phyloP scores from a whole-genome alignment of 192 early-diverging fungal genomes.

The Backusella psychrophila region DNA sequence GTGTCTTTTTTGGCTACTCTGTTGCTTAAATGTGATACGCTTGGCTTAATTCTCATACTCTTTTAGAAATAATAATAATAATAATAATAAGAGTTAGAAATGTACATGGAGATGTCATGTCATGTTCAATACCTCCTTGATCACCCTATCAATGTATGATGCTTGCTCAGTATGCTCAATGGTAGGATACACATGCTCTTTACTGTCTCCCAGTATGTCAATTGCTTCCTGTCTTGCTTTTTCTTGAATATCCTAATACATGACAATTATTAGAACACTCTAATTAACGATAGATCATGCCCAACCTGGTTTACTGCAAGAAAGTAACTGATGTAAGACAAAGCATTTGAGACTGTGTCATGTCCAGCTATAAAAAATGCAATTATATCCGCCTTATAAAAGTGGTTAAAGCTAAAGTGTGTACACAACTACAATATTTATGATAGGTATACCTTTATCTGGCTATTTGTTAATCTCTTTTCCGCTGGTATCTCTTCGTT shows the following conservation, averaged over 20 bases:
- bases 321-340: constrained; percentile 41
- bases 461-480: constrained; percentile 8
- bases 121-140: constrained; percentile 8
- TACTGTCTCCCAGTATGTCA: constrained; percentile 8
- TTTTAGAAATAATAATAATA: neutral
- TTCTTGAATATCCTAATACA: constrained; percentile 24
- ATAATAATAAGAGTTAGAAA: neutral
- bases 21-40: neutral
- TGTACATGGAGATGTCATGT: neutral
- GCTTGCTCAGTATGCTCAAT: constrained; percentile 6
- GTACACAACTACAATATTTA: constrained; percentile 27
- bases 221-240: constrained; percentile 26
- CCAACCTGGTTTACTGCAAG: constrained; percentile 34
- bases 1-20: constrained; percentile 9
- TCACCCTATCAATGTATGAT: constrained; percentile 14
- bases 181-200: neutral
- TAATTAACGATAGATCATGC: neutral
- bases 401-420: neutral
- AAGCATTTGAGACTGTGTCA: constrained; percentile 23
- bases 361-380: neutral
- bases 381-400: neutral
- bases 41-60: neutral
- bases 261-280: neutral
- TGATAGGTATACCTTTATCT: constrained; percentile 20
- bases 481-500: constrained; percentile 39